Base-by-base conservation (phyloP, 2,329 filamentous ascomycete species). In the Elsinoe australis region DNA sequence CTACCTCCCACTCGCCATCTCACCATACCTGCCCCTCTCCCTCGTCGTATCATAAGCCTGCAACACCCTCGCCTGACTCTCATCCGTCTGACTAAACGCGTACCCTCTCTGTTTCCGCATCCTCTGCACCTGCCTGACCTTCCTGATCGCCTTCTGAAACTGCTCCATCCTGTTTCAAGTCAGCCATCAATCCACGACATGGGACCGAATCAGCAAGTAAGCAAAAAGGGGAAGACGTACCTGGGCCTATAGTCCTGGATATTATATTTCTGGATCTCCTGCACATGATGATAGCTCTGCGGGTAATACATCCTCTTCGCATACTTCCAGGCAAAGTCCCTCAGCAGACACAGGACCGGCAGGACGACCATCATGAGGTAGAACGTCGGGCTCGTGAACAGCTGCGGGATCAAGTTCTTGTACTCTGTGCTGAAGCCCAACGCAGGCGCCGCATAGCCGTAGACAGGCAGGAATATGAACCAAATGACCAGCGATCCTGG, bases 231-330 rank as follows among this genome's bases (percentile, higher is more conserved):
- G 24, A 28, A 29, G 44, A 72, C 76, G 57, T 77, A 89, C 86
- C 92, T 82, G 53, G 92, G 92, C 62, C 92, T 77, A 68, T 98
- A 98, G 70, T 98, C 92, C 70, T 98, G 92, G 52, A 98, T 95
- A 60, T 98, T 98, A 71, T 96, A 98, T 70, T 98, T 98, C 67
- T 98, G 92, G 58, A 98, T 98, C 71, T 98, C 92, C 68, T 98
- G 92, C 54, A 98, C 92, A 65, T 98, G 92, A 59, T 98, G 92
- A 62, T 98, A 98, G 34, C 87, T 82, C 68, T 95, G 85, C 17
- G 92, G 92, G 57, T 82, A 83, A 70, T 96, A 98, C 88, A 98
- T 95, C 55, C 92, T 79, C 74, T 95, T 95, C 53, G 80, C 82
- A 59, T 96, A 98, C 73, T 98, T 98, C 89, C 90, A 98, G 2